These are phyloP conservation scores for Helianthus annuus DNA, from an alignment of 129 eudicot genomes.

Conservation along the genomic window DNA sequence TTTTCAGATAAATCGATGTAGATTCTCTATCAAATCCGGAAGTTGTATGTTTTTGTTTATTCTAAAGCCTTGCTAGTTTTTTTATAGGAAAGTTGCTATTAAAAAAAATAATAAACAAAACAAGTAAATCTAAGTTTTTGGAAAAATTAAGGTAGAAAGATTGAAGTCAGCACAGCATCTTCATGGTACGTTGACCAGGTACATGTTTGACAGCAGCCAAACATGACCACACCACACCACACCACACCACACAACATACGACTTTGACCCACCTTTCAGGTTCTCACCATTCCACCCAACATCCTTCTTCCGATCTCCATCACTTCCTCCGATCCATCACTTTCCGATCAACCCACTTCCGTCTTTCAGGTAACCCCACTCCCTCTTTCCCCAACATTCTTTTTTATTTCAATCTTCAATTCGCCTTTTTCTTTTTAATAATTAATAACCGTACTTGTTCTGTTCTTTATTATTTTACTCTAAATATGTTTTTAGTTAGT, in stretches of 20 bases:
- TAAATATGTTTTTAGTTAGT: background rate
- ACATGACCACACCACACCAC: conserved; percentile 33
- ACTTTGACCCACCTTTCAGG: conserved; percentile 42
- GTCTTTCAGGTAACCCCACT: conserved; percentile 27
- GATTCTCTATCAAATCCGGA: too few species aligned
- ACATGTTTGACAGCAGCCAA: conserved; percentile 38
- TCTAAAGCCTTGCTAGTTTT: too few species aligned
- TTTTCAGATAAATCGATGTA: too few species aligned
- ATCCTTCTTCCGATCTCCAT: conserved; percentile 25
- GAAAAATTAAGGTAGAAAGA: background rate
- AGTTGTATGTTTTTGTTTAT: too few species aligned
- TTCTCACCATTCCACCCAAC: conserved; percentile 36
- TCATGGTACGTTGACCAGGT: conserved; percentile 7
- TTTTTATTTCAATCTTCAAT: conserved; percentile 5
- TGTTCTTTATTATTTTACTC: background rate
- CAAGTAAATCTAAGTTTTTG: background rate
- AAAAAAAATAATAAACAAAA: background rate
- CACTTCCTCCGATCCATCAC: conserved; percentile 15
- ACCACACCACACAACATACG: conserved; percentile 40
- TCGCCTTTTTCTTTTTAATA: conserved; percentile 8
- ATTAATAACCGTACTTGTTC: background rate
- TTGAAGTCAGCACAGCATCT: conserved; percentile 10
- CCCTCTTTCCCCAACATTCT: conserved; percentile 14
- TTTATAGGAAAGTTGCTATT: too few species aligned
- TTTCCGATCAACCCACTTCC: conserved; percentile 3